Evolutionary conservation across 352 stramenopile genomes (phyloP).

Genomic region (Pythium sukuiense): DNA sequence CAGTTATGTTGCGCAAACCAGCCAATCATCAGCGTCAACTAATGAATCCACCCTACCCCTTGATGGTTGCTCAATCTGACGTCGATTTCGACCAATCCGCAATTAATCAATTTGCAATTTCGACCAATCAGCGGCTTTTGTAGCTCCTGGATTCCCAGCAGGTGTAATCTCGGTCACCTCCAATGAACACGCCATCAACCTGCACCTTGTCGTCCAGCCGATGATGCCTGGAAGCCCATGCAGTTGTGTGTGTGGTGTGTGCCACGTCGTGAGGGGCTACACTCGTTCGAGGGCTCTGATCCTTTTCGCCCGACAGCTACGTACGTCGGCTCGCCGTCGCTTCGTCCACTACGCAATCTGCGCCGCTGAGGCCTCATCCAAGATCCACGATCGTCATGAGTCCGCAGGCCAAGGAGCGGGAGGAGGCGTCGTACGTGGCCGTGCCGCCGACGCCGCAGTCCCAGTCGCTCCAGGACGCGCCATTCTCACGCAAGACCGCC

Average conservation of each 20-base stretch:
- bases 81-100: constrained; percentile 22
- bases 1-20: neutral
- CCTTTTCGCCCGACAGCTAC: neutral
- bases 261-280: too few species aligned
- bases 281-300: neutral
- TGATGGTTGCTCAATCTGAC: neutral
- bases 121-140: constrained; percentile 3
- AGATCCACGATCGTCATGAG: neutral
- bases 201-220: neutral
- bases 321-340: neutral
- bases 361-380: neutral
- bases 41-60: constrained; percentile 2
- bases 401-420: constrained; percentile 11
- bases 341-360: neutral
- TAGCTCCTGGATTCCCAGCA: too few species aligned
- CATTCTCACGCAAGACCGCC: neutral
- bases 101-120: constrained; percentile 11
- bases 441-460: constrained; percentile 25
- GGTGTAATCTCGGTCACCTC: too few species aligned
- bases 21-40: neutral
- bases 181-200: constrained; percentile 19
- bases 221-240: too few species aligned
- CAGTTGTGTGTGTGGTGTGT: too few species aligned
- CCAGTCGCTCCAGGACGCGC: neutral
- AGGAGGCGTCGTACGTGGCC: constrained; percentile 21